A percentile compares a stretch with the other conserved stretches of the same genome.
Conservation (phyloP, 495 filamentous ascomycete species). For the Penicillium fimorum region DNA sequence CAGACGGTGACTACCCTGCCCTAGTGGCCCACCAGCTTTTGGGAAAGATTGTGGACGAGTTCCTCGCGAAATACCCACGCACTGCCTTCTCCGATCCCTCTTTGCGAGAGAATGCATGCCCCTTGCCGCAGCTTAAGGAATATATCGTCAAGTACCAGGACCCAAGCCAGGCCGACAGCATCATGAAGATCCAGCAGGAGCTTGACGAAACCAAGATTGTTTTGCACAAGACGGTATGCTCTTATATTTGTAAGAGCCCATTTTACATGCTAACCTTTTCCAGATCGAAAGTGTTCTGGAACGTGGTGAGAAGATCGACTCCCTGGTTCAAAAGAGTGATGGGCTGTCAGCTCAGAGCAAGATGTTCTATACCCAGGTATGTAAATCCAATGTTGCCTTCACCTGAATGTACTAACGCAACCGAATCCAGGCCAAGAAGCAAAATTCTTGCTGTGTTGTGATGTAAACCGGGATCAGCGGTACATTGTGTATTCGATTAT, state of each 20-base stretch:
- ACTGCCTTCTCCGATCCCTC: conserved; percentile 58
- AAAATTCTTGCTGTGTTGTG: conserved; percentile 88
- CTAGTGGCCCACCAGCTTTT: conserved; percentile 93
- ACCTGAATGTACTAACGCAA: not conserved
- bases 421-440: conserved; percentile 76
- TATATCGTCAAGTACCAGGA: conserved; percentile 88
- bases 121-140: conserved; percentile 72
- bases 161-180: conserved; percentile 81
- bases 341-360: conserved; percentile 86
- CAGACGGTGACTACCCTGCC: conserved; percentile 83
- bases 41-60: conserved; percentile 90
- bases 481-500: not conserved
- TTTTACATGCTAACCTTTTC: conserved; percentile 1
- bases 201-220: conserved; percentile 98
- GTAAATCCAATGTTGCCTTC: not conserved
- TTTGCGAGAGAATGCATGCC: conserved; percentile 33
- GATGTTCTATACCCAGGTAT: conserved; percentile 87
- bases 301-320: conserved; percentile 84
- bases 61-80: conserved; percentile 75
- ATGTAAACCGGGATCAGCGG: conserved; percentile 51
- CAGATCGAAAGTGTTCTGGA: conserved; percentile 80
- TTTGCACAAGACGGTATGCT: conserved; percentile 76
- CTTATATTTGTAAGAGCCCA: not conserved
- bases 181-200: conserved; percentile 94
- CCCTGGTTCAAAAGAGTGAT: conserved; percentile 83